These are phyloP conservation scores for Solanum ahanhuiri DNA, from an alignment of 257 asterid species.

Conservation along the genomic window DNA sequence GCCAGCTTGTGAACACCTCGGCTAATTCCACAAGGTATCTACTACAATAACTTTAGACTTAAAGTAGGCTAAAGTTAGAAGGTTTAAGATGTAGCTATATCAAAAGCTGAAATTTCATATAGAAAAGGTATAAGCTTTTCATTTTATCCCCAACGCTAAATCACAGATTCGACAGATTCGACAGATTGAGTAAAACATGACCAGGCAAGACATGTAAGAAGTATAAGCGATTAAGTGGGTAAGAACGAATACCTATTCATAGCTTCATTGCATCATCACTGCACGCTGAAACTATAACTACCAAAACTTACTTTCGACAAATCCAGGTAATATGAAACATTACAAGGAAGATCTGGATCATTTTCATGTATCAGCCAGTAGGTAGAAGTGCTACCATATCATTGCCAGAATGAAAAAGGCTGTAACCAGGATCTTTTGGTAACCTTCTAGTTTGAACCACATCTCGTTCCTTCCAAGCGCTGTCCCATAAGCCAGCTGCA, in stretches of 20 bases:
- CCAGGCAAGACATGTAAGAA: not conserved
- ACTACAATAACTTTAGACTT: not conserved
- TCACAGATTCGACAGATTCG: not conserved
- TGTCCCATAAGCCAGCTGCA: slow-evolving; percentile 33
- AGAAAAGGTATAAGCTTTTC: not conserved
- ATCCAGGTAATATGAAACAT: not conserved
- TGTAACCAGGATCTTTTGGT: slow-evolving; percentile 23
- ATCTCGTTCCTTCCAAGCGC: slow-evolving; percentile 18
- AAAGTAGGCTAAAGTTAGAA: not conserved
- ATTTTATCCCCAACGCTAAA: not conserved
- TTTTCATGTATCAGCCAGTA: not conserved
- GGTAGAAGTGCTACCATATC: not conserved
- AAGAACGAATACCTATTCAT: not conserved
- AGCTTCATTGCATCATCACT: not conserved
- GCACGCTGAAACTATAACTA: not conserved
- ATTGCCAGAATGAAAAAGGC: slow-evolving; percentile 10
- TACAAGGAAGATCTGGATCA: not conserved
- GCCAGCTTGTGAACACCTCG: not conserved
- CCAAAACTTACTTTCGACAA: not conserved
- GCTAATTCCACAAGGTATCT: not conserved
- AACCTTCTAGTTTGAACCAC: slow-evolving; percentile 11
- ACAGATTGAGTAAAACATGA: not conserved
- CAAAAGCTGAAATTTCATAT: not conserved
- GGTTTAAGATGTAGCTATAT: not conserved
- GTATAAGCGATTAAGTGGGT: not conserved